phyloP scores from a whole-genome alignment of 2,329 filamentous ascomycete species.

The Pseudogymnoascus sp. region DNA sequence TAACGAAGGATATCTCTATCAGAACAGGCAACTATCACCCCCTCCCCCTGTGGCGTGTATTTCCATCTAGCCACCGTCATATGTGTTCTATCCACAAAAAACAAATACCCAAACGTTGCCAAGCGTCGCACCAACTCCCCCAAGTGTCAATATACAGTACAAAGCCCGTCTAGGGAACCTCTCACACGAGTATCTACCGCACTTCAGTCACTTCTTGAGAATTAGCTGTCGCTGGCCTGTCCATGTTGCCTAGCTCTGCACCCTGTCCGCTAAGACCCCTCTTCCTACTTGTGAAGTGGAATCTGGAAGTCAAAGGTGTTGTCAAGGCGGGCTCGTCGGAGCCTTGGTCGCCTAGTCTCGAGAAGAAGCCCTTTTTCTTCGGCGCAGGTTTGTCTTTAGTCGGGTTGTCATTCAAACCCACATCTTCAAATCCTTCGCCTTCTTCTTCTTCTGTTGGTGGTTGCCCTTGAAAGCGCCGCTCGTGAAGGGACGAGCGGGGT shows the following conservation, averaged over 20 bases:
- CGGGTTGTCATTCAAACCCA: conserved; percentile 73
- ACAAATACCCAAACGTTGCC: background rate
- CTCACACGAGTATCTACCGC: background rate
- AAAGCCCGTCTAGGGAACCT: background rate
- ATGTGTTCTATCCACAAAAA: background rate
- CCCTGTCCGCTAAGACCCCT: conserved; percentile 63
- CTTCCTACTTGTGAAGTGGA: conserved; percentile 56
- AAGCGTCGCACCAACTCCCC: background rate
- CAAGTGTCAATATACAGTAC: background rate
- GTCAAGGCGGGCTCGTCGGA: conserved; percentile 31
- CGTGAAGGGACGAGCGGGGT: conserved; percentile 53
- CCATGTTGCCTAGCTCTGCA: conserved; percentile 61
- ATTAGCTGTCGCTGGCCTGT: conserved; percentile 18
- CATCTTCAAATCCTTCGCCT: conserved; percentile 83
- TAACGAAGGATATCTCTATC: conserved; percentile 1
- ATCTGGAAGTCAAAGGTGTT: conserved; percentile 45
- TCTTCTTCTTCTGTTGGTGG: conserved; percentile 66
- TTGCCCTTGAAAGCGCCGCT: conserved; percentile 50
- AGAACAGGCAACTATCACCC: background rate
- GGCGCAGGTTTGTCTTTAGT: conserved; percentile 43
- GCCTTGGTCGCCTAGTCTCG: conserved; percentile 62
- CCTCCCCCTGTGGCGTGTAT: background rate
- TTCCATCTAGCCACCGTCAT: background rate
- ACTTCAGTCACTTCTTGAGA: background rate
- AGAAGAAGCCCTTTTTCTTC: conserved; percentile 72